These are phyloP conservation scores for Termitomyces sp. DNA, from an alignment of 768 basidiomycete genomes.

Conservation along the genomic window DNA sequence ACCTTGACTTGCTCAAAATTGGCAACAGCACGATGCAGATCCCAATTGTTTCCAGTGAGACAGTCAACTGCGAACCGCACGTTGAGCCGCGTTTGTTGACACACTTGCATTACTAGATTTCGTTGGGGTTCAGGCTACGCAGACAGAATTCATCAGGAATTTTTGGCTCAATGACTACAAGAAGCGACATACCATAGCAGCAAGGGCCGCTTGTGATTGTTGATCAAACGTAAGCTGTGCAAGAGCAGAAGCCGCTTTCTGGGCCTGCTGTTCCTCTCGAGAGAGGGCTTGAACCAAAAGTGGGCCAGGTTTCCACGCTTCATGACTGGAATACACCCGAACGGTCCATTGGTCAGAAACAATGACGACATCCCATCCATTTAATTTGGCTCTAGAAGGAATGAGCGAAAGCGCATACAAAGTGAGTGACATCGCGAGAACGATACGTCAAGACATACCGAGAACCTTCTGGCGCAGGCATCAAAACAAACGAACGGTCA, in stretches of 20 bases:
- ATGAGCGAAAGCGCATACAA: background rate
- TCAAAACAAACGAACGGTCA: constrained; percentile 86
- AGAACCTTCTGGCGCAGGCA: constrained; percentile 75
- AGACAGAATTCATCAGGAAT: background rate
- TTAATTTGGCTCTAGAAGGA: constrained; percentile 55
- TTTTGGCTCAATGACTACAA: background rate
- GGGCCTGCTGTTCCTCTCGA: constrained; percentile 18
- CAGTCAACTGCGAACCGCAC: constrained; percentile 80
- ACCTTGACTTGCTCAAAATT: constrained; percentile 92
- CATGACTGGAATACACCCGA: constrained; percentile 76
- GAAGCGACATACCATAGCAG: constrained; percentile 46
- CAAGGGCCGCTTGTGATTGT: constrained; percentile 49
- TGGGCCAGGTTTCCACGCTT: constrained; percentile 73
- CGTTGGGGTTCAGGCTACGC: constrained; percentile 67
- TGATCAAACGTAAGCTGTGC: constrained; percentile 32
- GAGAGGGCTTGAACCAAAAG: constrained; percentile 60
- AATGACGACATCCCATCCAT: constrained; percentile 88
- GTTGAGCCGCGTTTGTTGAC: constrained; percentile 72
- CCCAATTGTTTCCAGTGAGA: constrained; percentile 80
- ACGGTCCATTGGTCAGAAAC: constrained; percentile 85
- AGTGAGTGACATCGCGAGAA: constrained; percentile 6
- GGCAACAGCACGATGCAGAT: constrained; percentile 67
- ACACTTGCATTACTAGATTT: constrained; percentile 62
- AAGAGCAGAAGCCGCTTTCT: constrained; percentile 20
- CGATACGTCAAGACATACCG: constrained; percentile 46